Evolutionary conservation across 768 basidiomycete genomes (phyloP), one percentile per base, ranked within the genome.

Genomic region (Holtermanniella nyarrowii): DNA sequence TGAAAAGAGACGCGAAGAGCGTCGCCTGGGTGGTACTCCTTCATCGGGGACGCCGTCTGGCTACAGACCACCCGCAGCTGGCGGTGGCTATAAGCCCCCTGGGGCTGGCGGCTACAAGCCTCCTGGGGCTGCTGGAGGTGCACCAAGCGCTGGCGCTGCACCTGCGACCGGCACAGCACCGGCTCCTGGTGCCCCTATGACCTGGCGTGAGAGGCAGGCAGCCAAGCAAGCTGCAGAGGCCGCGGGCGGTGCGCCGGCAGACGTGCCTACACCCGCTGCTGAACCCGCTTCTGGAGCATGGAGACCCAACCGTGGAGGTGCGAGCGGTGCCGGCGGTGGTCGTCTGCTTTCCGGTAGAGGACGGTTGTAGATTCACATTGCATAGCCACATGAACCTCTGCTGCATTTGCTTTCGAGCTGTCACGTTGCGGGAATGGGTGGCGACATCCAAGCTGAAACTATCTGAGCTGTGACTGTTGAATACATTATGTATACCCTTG

Each of bases 21-120:
- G 58, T 31, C 10, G 26, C 2, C 39, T 46, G n/a, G 59, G 58
- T 26, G 55, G 50, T 48, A n/a, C n/a, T n/a, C n/a, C n/a, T n/a
- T n/a, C n/a, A n/a, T n/a, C n/a, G n/a, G n/a, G n/a, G n/a, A n/a
- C n/a, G n/a, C n/a, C n/a, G n/a, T n/a, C n/a, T n/a, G 67, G 60
- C 21, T 54, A 52, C 0, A 39, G 52, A 42, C 42, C 55, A 37
- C 53, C 46, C 41, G 37, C n/a, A 22, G 41, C 44, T 39, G 48
- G 31, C 52, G 20, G 48, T 14, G 42, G 55, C 24, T 26, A 39
- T 49, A 62, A 45, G 47, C 63, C 68, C 41, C 57, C 62, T 40
- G 50, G 51, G 24, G 75, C 74, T 40, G 77, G 78, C 12, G 76
- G 77, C 20, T 86, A 84, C 85, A 76, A 85, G 59, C 76, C 75